phyloP scores from a whole-genome alignment of 768 basidiomycete genomes.

The Leccinum pellstonianum region DNA sequence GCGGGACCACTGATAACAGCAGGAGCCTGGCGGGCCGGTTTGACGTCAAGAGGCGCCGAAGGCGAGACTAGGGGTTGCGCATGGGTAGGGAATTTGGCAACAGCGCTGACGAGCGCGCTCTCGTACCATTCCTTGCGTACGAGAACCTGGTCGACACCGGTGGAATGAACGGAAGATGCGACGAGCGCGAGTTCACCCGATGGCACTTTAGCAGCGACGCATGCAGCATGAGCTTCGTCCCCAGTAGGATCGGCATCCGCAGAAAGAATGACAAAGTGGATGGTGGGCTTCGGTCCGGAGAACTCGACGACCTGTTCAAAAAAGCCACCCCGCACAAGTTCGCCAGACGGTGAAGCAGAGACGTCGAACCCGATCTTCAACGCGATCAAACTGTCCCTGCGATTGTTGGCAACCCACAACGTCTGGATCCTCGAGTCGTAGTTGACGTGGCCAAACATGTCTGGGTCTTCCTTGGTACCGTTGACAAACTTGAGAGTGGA shows the following conservation, averaged over 20 bases:
- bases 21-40: slow-evolving; percentile 30
- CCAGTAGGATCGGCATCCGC: slow-evolving; percentile 81
- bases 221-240: slow-evolving; percentile 81
- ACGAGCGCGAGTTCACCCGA: slow-evolving; percentile 78
- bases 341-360: slow-evolving; percentile 53
- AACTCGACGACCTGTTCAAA: slow-evolving; percentile 86
- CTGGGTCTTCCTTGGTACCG: slow-evolving; percentile 64
- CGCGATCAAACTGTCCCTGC: slow-evolving; percentile 81
- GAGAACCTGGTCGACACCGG: slow-evolving; percentile 86
- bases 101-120: slow-evolving; percentile 39
- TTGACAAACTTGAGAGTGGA: slow-evolving; percentile 81
- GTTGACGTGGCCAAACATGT: slow-evolving; percentile 86
- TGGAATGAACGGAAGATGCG: slow-evolving; percentile 85
- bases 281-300: slow-evolving; percentile 77
- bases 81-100: slow-evolving; percentile 58
- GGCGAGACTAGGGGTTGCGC: slow-evolving; percentile 33
- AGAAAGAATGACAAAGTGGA: slow-evolving; percentile 86
- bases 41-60: slow-evolving; percentile 15
- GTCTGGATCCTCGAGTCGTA: slow-evolving; percentile 86
- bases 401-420: slow-evolving; percentile 84
- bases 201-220: slow-evolving; percentile 74
- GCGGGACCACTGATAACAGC: slow-evolving; percentile 23
- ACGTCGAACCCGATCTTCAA: slow-evolving; percentile 69
- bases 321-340: slow-evolving; percentile 61
- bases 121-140: slow-evolving; percentile 87